Evolutionary conservation across 2,329 filamentous ascomycete species (phyloP).

Genomic region (Alternaria metachromatica): DNA sequence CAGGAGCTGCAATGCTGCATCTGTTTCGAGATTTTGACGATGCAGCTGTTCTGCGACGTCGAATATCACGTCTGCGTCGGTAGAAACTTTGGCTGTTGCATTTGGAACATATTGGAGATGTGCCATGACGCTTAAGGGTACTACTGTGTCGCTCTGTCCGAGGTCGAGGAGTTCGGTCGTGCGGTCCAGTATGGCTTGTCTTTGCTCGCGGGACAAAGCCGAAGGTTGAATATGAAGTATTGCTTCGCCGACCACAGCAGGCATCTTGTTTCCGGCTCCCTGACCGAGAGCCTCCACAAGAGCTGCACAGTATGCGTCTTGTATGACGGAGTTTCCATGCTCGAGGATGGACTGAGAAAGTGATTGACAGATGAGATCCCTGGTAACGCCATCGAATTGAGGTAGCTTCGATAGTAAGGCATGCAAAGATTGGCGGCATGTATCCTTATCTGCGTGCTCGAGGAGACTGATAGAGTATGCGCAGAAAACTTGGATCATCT

Average conservation of each 20-base stretch:
- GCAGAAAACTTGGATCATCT: slow-evolving; percentile 37
- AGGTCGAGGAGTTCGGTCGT: slow-evolving; percentile 25
- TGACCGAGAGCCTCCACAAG: slow-evolving; percentile 24
- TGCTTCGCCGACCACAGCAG: slow-evolving; percentile 19
- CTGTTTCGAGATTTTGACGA: slow-evolving; percentile 15
- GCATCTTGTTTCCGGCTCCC: slow-evolving; percentile 8
- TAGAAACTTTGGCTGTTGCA: slow-evolving; percentile 43
- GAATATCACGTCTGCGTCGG: slow-evolving; percentile 32
- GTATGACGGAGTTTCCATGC: slow-evolving; percentile 20
- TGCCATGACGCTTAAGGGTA: slow-evolving; percentile 34
- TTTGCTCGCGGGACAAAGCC: slow-evolving; percentile 38
- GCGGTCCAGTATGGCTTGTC: slow-evolving; percentile 42
- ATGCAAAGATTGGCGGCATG: slow-evolving; percentile 21
- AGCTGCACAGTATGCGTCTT: slow-evolving; percentile 28
- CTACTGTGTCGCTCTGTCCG: slow-evolving; percentile 9
- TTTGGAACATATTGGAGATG: slow-evolving; percentile 46
- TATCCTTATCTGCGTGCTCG: slow-evolving; percentile 22
- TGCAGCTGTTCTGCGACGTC: slow-evolving; percentile 37
- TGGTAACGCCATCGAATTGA: slow-evolving; percentile 8
- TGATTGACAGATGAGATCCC: slow-evolving; percentile 17
- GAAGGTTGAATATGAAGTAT: slow-evolving; percentile 32
- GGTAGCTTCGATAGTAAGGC: slow-evolving; percentile 27
- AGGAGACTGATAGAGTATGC: slow-evolving; percentile 34
- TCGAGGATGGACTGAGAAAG: slow-evolving; percentile 34
- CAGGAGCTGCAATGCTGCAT: slow-evolving; percentile 27